phyloP scores from a whole-genome alignment of 768 basidiomycete genomes.

The Hortiboletus flavorubellus region DNA sequence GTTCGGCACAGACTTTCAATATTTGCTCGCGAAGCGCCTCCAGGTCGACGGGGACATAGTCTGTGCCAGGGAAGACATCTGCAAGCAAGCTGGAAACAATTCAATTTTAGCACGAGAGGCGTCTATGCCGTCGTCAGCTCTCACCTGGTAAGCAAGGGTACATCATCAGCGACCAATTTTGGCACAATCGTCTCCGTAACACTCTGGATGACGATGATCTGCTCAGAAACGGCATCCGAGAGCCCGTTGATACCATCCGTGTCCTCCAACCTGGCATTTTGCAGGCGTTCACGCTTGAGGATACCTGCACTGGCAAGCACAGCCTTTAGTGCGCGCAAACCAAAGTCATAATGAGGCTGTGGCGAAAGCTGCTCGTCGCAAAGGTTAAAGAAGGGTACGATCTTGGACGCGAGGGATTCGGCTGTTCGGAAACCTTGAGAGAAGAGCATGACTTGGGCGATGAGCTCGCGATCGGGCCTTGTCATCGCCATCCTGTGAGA shows the following conservation, averaged over 20 bases:
- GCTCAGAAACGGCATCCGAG: conserved; percentile 78
- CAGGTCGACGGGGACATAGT: conserved; percentile 86
- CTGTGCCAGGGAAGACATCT: conserved; percentile 96
- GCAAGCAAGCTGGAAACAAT: conserved; percentile 65
- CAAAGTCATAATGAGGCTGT: conserved; percentile 99
- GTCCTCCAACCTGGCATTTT: conserved; percentile 40
- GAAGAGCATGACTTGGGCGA: conserved; percentile 99
- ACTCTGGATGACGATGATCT: conserved; percentile 97
- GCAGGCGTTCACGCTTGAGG: conserved; percentile 87
- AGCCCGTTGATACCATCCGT: conserved; percentile 46
- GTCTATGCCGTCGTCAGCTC: conserved; percentile 12
- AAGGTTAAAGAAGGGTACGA: conserved; percentile 99
- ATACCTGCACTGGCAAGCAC: conserved; percentile 97
- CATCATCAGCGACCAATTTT: conserved; percentile 96
- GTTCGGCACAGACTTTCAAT: conserved; percentile 79
- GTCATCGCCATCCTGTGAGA: conserved; percentile 93
- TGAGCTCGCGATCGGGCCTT: conserved; percentile 94
- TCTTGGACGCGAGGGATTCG: conserved; percentile 95
- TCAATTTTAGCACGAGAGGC: neutral
- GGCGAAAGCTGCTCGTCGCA: conserved; percentile 96
- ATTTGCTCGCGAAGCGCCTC: conserved; percentile 85
- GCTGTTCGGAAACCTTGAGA: conserved; percentile 99
- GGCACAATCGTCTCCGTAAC: conserved; percentile 98
- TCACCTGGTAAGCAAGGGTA: conserved; percentile 88
- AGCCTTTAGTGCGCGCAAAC: conserved; percentile 94